Percentiles rank a stretch among this genome's conserved stretches.
These are phyloP conservation scores for Lophiostoma macrostomum DNA, from an alignment of 495 filamentous ascomycete genomes.

Conservation along the genomic window DNA sequence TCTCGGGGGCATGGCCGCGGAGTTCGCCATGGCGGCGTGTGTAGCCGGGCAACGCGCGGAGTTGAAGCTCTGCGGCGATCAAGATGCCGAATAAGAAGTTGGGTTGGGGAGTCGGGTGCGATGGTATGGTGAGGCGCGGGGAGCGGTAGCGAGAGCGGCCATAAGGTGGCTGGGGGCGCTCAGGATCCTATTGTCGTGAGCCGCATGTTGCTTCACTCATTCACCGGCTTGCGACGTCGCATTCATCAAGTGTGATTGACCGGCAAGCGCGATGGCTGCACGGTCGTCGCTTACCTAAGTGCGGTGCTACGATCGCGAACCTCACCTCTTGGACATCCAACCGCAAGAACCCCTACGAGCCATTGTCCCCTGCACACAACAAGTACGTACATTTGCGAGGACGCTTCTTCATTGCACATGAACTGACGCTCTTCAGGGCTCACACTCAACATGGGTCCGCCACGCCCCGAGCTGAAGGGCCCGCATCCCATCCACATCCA, in stretches of 20 bases:
- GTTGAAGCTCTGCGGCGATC: neutral
- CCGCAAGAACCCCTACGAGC: conserved; percentile 1
- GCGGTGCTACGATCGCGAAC: neutral
- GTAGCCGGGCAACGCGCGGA: neutral
- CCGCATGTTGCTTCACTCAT: too few species aligned
- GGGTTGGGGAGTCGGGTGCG: neutral
- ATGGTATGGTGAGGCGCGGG: neutral
- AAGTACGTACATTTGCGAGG: conserved; percentile 4
- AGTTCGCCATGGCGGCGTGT: conserved; percentile 39
- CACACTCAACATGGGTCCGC: conserved; percentile 47
- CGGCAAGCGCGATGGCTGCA: neutral
- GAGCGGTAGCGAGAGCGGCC: neutral
- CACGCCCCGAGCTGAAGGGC: conserved; percentile 32
- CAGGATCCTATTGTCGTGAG: too few species aligned
- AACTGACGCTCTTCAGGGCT: conserved; percentile 22
- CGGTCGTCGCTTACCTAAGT: neutral
- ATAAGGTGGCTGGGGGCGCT: too few species aligned
- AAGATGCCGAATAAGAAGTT: too few species aligned
- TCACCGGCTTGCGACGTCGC: too few species aligned
- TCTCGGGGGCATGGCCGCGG: conserved; percentile 33
- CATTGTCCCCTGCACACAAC: conserved; percentile 18
- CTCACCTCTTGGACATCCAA: conserved; percentile 1
- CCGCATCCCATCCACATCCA: conserved; percentile 72
- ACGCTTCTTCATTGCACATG: neutral
- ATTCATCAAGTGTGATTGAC: neutral